phyloP scores from a whole-genome alignment of 192 early-diverging fungal genomes.

The Linnemannia elongata region DNA sequence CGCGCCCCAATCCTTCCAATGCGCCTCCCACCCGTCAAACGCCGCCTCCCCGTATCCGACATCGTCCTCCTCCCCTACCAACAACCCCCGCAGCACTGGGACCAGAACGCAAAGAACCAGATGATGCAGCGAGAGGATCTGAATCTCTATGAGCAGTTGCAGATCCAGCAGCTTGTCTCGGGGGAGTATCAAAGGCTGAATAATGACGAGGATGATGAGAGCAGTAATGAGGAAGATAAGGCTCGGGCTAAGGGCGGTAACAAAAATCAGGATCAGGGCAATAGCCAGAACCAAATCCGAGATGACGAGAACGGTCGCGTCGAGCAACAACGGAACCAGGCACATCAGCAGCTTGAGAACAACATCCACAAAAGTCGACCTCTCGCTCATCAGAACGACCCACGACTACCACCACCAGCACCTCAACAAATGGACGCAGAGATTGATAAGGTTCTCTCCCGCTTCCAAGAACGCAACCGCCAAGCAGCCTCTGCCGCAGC shows the following conservation, averaged over 20 bases:
- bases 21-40: slow-evolving; percentile 3
- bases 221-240: not conserved
- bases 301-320: no score
- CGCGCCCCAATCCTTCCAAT: slow-evolving; percentile 1
- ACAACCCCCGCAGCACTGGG: slow-evolving; percentile 10
- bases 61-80: slow-evolving; percentile 13
- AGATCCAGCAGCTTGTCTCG: not conserved
- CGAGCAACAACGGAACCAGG: not conserved
- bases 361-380: not conserved
- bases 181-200: not conserved
- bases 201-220: not conserved
- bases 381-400: not conserved
- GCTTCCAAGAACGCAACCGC: slow-evolving; percentile 1
- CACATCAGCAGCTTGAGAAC: not conserved
- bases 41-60: not conserved
- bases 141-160: not conserved
- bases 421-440: not conserved
- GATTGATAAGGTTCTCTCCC: not conserved
- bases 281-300: not conserved
- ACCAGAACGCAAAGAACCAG: not conserved
- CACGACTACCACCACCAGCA: not conserved
- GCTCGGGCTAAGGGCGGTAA: not conserved
- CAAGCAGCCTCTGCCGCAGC: not conserved
- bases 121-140: not conserved
- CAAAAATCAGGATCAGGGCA: not conserved